A percentile compares a stretch with the other conserved stretches of the same genome.
These are phyloP conservation scores for Sinapis alba DNA, from an alignment of 441 rosid species.

Conservation along the genomic window DNA sequence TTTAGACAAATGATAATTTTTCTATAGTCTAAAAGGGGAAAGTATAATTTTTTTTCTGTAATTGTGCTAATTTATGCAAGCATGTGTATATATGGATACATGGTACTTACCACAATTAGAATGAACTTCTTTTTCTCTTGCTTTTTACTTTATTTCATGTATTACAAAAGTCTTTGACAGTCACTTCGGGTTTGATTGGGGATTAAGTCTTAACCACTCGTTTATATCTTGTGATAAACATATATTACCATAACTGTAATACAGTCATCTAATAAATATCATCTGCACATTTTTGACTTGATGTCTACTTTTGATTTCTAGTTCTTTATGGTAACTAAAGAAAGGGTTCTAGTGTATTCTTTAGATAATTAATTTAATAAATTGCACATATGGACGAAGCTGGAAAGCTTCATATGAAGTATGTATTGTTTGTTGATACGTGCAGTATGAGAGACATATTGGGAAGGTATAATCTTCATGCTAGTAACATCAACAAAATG, in stretches of 20 bases:
- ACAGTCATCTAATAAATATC: constrained; percentile 5
- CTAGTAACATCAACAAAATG: constrained; percentile 76
- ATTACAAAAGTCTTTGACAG: constrained; percentile 22
- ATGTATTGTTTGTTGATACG: constrained; percentile 24
- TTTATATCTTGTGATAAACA: constrained; percentile 5
- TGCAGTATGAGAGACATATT: constrained; percentile 82
- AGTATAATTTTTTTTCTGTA: not conserved
- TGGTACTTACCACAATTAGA: constrained; percentile 38
- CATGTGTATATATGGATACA: constrained; percentile 16
- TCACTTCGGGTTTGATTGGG: constrained; percentile 36
- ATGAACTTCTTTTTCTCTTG: constrained; percentile 1
- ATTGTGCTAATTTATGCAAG: constrained; percentile 1
- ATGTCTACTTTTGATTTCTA: not conserved
- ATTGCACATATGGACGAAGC: constrained; percentile 11
- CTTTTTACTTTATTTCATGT: constrained; percentile 15
- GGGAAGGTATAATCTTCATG: constrained; percentile 70
- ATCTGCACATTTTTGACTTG: not conserved
- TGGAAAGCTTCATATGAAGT: not conserved
- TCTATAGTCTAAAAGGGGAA: not conserved
- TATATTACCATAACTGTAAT: not conserved
- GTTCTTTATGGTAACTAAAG: not conserved
- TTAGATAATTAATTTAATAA: constrained; percentile 13
- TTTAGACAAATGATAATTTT: not conserved
- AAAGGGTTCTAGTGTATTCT: constrained; percentile 9
- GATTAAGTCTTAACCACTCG: constrained; percentile 28